Percentiles rank a stretch among this genome's conserved stretches.
Conservation (phyloP, 352 stramenopile species). For the Globisporangium alternatum region DNA sequence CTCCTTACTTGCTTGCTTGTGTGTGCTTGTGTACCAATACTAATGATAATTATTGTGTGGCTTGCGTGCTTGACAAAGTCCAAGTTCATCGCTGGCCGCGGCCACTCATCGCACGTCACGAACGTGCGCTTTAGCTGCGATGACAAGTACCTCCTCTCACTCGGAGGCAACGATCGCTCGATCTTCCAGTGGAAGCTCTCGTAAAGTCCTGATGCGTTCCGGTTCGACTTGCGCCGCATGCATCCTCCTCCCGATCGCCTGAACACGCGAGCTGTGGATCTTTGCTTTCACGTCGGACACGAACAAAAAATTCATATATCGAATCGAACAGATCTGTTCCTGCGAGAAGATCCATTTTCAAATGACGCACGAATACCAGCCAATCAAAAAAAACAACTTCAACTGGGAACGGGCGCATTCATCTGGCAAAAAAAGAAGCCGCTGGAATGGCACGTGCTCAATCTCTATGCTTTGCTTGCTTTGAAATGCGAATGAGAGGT, state of each 20-base stretch:
- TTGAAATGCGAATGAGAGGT: no score
- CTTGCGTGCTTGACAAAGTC: conserved; percentile 28
- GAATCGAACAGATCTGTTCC: no score
- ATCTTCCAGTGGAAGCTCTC: conserved; percentile 85
- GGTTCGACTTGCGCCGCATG: background rate
- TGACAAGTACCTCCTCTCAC: conserved; percentile 80
- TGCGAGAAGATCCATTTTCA: no score
- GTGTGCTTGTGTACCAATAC: background rate
- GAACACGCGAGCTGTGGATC: no score
- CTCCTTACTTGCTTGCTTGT: background rate
- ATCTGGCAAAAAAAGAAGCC: background rate
- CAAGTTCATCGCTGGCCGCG: conserved; percentile 47
- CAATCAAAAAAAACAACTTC: no score
- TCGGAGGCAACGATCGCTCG: conserved; percentile 79
- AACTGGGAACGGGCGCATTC: background rate
- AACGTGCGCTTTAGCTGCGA: conserved; percentile 81
- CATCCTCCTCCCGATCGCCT: background rate
- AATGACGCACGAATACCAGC: no score
- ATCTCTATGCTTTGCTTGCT: no score
- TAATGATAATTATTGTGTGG: background rate
- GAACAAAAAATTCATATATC: no score
- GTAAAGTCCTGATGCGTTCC: conserved; percentile 5
- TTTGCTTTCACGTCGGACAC: no score
- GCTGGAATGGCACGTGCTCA: background rate
- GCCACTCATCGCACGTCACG: conserved; percentile 81